phyloP scores from a whole-genome alignment of 164 flowering plant species.

The Macadamia integrifolia region DNA sequence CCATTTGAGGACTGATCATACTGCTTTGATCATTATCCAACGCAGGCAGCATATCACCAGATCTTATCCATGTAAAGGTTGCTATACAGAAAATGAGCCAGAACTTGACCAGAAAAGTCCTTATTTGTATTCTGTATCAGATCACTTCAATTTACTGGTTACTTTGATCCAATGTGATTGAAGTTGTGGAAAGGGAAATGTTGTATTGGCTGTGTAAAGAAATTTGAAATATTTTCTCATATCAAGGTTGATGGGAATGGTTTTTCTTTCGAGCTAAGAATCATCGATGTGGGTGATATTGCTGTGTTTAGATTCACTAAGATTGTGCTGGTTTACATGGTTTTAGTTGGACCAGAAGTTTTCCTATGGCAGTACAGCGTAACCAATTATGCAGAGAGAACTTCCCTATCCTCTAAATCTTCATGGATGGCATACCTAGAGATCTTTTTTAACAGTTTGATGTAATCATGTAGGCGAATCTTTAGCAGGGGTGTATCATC shows the following conservation, averaged over 20 bases:
- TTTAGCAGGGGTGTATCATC: too few relatives aligned
- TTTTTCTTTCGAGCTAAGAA: too few relatives aligned
- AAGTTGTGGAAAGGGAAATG: background rate
- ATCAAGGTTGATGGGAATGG: background rate
- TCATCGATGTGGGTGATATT: too few relatives aligned
- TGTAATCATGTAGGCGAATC: too few relatives aligned
- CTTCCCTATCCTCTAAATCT: too few relatives aligned
- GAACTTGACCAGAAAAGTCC: background rate
- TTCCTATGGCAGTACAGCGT: too few relatives aligned
- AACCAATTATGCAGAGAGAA: too few relatives aligned
- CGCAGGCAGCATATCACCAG: background rate
- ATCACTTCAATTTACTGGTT: conserved; percentile 1
- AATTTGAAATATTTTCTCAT: background rate
- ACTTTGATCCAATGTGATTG: background rate
- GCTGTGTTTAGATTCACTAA: too few relatives aligned
- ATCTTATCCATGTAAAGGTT: conserved; percentile 2
- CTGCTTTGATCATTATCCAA: conserved; percentile 1
- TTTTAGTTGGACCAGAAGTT: too few relatives aligned
- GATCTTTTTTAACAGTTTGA: too few relatives aligned
- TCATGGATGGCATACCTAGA: too few relatives aligned
- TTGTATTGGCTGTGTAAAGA: background rate
- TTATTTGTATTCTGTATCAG: background rate
- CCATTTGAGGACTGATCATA: background rate
- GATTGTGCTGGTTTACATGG: too few relatives aligned
- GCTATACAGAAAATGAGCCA: background rate